Conservation (phyloP, 257 asterid genomes). For the Nicotiana otophora region DNA sequence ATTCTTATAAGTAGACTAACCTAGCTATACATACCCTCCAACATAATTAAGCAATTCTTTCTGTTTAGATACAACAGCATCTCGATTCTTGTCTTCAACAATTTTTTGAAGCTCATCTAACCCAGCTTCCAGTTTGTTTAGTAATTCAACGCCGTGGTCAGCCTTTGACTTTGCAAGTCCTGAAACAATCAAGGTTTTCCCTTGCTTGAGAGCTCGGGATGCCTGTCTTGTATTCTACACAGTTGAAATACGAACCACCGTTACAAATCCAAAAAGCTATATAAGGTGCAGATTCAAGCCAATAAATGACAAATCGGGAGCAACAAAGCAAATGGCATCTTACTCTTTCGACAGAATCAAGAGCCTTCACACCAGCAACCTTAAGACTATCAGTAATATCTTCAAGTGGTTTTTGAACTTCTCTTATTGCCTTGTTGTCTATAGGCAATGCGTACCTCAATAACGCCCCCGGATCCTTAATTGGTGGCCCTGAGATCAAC, state of each 20-base stretch:
- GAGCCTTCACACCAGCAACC: conserved; percentile 72
- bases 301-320: not conserved
- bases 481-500: conserved; percentile 93
- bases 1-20: not conserved
- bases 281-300: not conserved
- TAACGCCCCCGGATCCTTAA: conserved; percentile 91
- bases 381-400: conserved; percentile 92
- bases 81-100: conserved; percentile 73
- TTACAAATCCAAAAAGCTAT: not conserved
- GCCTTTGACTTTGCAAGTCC: conserved; percentile 83
- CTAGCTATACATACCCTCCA: conserved; percentile 68
- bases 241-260: conserved; percentile 6
- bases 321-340: conserved; percentile 20
- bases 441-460: conserved; percentile 92
- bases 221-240: conserved; percentile 87
- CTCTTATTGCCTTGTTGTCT: conserved; percentile 87
- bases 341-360: conserved; percentile 91
- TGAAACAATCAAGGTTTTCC: conserved; percentile 62
- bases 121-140: conserved; percentile 78
- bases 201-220: conserved; percentile 72
- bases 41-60: conserved; percentile 92
- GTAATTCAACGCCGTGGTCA: conserved; percentile 72
- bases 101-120: conserved; percentile 68
- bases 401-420: conserved; percentile 96
- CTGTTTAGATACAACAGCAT: conserved; percentile 81